A percentile compares a stretch with the other conserved stretches of the same genome.
Evolutionary conservation across 768 basidiomycete genomes (phyloP).

Genomic region (Myochromella boudieri): DNA sequence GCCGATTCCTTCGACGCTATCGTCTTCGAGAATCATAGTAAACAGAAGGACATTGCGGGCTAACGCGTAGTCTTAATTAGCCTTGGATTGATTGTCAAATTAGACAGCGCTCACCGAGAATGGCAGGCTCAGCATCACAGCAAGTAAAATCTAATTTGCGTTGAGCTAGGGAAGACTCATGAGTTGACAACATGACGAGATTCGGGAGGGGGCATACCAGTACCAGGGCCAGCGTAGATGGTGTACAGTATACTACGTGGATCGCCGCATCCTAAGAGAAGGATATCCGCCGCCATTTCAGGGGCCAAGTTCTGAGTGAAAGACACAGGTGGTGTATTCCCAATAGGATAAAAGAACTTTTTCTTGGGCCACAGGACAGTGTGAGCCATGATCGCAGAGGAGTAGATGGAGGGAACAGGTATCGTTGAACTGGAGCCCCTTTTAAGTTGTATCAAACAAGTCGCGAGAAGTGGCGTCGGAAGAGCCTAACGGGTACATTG

Average conservation of each 20-base stretch:
- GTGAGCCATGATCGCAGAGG: no score
- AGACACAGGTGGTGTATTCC: conserved; percentile 55
- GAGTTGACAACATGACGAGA: no score
- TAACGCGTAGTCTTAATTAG: no score
- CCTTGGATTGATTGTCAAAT: no score
- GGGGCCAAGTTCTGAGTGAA: conserved; percentile 48
- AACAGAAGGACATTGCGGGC: conserved; percentile 50
- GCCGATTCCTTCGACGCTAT: conserved; percentile 17
- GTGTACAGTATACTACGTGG: conserved; percentile 55
- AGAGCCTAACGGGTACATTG: no score
- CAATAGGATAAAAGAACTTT: conserved; percentile 56
- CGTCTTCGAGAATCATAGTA: conserved; percentile 38
- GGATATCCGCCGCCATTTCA: conserved; percentile 44
- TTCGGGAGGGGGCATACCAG: conserved; percentile 19
- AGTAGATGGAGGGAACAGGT: no score
- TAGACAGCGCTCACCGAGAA: conserved; percentile 37
- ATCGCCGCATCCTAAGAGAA: conserved; percentile 60
- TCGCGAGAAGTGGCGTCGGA: no score
- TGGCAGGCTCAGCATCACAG: conserved; percentile 47
- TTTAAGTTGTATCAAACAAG: no score
- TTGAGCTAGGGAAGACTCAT: conserved; percentile 15
- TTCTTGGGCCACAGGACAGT: conserved; percentile 42
- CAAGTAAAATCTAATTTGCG: conserved; percentile 48
- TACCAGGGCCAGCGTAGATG: conserved; percentile 27
- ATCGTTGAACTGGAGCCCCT: no score